These are phyloP conservation scores for Paraconiothyrium sp. DNA, from an alignment of 2,329 filamentous ascomycete genomes.

Conservation along the genomic window DNA sequence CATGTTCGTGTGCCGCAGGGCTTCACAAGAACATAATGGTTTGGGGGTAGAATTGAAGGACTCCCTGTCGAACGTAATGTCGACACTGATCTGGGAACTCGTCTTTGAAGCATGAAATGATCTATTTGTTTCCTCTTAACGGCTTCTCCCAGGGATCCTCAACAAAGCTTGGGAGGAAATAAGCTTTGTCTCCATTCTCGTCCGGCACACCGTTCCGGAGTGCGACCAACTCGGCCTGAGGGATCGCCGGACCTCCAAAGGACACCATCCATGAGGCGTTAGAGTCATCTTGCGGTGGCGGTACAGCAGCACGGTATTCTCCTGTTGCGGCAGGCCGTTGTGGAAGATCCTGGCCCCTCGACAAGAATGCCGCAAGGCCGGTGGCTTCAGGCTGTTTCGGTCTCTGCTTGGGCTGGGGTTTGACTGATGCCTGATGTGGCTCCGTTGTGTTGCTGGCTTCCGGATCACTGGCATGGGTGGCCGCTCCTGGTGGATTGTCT, in stretches of 20 bases:
- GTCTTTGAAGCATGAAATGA: neutral
- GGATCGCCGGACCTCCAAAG: conserved; percentile 40
- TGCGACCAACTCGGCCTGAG: conserved; percentile 45
- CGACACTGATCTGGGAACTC: neutral
- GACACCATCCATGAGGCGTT: conserved; percentile 31
- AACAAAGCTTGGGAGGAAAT: conserved; percentile 75
- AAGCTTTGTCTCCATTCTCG: conserved; percentile 69
- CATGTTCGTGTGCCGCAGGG: neutral
- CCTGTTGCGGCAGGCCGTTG: conserved; percentile 26
- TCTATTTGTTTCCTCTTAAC: conserved; percentile 14
- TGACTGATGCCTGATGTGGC: conserved; percentile 4
- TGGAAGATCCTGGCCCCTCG: conserved; percentile 38
- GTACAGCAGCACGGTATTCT: neutral
- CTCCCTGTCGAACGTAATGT: neutral
- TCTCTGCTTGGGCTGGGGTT: conserved; percentile 20
- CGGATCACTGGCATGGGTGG: conserved; percentile 3
- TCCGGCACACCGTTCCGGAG: conserved; percentile 54
- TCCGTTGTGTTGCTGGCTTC: conserved; percentile 11
- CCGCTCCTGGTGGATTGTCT: conserved; percentile 7
- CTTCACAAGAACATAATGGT: neutral
- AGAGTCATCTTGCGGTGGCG: conserved; percentile 11
- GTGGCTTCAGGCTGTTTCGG: conserved; percentile 27
- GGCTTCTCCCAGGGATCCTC: conserved; percentile 73
- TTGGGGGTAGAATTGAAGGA: neutral
- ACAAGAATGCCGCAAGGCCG: conserved; percentile 45